Percentiles rank a stretch among this genome's conserved stretches.
phyloP scores from a whole-genome alignment of 2,329 filamentous ascomycete genomes.

The Sordariomycetes sp. region DNA sequence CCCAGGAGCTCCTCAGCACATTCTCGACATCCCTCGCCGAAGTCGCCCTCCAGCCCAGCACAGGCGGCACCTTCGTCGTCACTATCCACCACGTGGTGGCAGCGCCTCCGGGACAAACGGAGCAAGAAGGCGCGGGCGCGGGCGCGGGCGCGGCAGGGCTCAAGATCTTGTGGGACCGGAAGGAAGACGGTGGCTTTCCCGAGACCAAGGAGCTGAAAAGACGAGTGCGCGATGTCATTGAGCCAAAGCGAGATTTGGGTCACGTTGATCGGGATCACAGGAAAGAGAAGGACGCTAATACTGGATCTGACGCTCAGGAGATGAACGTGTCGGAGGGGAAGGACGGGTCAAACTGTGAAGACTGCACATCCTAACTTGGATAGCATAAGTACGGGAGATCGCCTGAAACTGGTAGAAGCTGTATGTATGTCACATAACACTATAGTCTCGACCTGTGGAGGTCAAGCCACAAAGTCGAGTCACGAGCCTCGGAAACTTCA shows the following conservation, averaged over 20 bases:
- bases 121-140: slow-evolving; percentile 8
- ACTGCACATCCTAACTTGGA: slow-evolving; percentile 3
- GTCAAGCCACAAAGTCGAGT: too few relatives aligned
- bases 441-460: too few relatives aligned
- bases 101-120: too few relatives aligned
- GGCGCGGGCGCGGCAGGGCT: slow-evolving; percentile 23
- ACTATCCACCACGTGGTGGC: slow-evolving; percentile 39
- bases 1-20: slow-evolving; percentile 89
- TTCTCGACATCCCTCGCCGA: slow-evolving; percentile 80
- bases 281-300: slow-evolving; percentile 1
- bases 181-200: slow-evolving; percentile 79
- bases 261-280: slow-evolving; percentile 59
- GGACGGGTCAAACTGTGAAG: slow-evolving; percentile 6
- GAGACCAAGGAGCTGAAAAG: slow-evolving; percentile 90
- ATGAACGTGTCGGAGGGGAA: neutral
- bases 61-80: slow-evolving; percentile 76
- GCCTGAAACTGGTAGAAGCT: too few relatives aligned
- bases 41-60: slow-evolving; percentile 75
- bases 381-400: too few relatives aligned
- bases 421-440: too few relatives aligned
- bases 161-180: slow-evolving; percentile 77
- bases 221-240: slow-evolving; percentile 70
- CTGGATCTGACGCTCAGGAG: neutral
- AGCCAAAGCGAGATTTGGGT: slow-evolving; percentile 68
- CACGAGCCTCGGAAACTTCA: too few relatives aligned